Base-by-base conservation (phyloP, 2,329 filamentous ascomycete species). In the Alternaria gaisen region DNA sequence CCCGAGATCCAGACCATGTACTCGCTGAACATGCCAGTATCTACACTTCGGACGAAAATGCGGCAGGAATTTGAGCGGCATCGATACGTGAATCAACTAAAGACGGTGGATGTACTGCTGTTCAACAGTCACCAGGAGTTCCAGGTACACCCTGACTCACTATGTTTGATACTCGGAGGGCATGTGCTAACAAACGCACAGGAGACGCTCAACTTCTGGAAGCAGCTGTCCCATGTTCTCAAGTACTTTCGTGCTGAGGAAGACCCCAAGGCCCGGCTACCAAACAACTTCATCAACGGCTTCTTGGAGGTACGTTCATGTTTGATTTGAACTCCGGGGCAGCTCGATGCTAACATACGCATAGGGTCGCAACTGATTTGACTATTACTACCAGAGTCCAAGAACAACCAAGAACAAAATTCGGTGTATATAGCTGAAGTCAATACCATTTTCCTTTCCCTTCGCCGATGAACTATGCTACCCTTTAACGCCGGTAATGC, bases 141-240 rank as follows among this genome's bases (percentile, higher is more conserved):
- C 79, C 95, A 99, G 91, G 94, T 97, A 77, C 65, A 79, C 28
- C 28, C 20, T 18, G 20, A 8, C 28, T 18, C 14, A 34, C 24
- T 38, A 32, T 40, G 3, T 18, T 20, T n/a, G 38, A 16, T 12
- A 50, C 5, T 50, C 2, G 18, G 18, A 38, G 14, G 18, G 10
- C 11, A 24, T 18, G 32, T 48, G 42, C 59, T 66, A 18, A 56
- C 53, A 42, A 53, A 47, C 16, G 22, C 6, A 58, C 72, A 97
- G 94, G 95, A 99, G 86, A 99, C 92, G 55, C 88, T 99, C 85
- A 99, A 99, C 84, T 99, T 91, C 86, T 99, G 95, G 95, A 97
- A 97, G 83, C 95, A 99, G 82, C 86, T 94, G 64, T 91, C 91
- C 66, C 95, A 99, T 80, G 87, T 99, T 71, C 93, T 99, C 87